Percentiles rank a stretch among this genome's conserved stretches.
These are phyloP conservation scores for Thoreauomyces humboldtii DNA, from an alignment of 192 early-diverging fungal genomes.

Conservation along the genomic window DNA sequence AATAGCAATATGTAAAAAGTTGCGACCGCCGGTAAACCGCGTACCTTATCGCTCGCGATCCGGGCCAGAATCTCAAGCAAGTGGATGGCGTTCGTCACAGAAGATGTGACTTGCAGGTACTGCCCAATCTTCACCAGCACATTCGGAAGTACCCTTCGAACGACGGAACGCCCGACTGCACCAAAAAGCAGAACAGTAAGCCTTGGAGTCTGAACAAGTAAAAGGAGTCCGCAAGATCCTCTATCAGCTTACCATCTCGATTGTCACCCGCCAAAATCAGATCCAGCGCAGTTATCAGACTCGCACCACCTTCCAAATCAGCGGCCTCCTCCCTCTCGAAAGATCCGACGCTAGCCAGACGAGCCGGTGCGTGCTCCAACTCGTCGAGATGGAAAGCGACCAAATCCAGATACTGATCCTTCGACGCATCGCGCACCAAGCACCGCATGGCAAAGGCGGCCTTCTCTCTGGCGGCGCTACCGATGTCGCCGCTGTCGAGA, in stretches of 20 bases:
- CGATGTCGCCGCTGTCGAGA: neutral
- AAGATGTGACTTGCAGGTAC: slow-evolving; percentile 10
- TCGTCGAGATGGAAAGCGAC: neutral
- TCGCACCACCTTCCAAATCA: no score
- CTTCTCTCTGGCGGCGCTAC: neutral
- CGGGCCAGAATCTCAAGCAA: slow-evolving; percentile 11
- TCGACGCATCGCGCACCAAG: slow-evolving; percentile 1
- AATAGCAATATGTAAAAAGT: no score
- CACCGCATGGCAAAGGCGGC: neutral
- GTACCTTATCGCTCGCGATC: slow-evolving; percentile 5
- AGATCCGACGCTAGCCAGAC: neutral
- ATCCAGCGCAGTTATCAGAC: neutral
- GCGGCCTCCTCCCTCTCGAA: neutral
- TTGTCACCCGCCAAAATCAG: slow-evolving; percentile 2
- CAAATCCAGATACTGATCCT: slow-evolving; percentile 10
- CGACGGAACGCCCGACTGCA: slow-evolving; percentile 4
- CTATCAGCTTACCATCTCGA: neutral
- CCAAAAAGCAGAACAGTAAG: neutral
- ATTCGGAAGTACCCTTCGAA: neutral
- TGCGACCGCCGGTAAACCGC: no score
- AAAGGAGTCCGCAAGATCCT: no score
- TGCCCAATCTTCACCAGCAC: slow-evolving; percentile 10
- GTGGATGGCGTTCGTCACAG: neutral
- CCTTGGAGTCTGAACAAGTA: neutral
- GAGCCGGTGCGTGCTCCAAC: neutral